Percentiles rank a stretch among this genome's conserved stretches.
phyloP scores from a whole-genome alignment of 2,329 filamentous ascomycete genomes.

The Corinectria fuckeliana region DNA sequence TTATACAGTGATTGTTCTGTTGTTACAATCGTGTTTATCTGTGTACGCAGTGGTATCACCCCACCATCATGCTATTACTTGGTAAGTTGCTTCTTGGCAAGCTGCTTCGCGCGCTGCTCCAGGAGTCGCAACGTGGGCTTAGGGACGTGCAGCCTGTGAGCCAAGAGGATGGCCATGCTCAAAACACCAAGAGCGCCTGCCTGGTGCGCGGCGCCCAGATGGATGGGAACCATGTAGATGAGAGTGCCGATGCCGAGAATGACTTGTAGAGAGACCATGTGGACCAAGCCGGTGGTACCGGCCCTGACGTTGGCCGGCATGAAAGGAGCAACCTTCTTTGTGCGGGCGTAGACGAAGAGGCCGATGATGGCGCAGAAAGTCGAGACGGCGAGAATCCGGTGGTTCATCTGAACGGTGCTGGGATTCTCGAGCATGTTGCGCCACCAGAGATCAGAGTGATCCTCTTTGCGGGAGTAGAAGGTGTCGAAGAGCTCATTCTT shows the following conservation, averaged over 20 bases:
- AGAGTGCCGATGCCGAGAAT: slow-evolving; percentile 87
- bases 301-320: slow-evolving; percentile 70
- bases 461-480: slow-evolving; percentile 82
- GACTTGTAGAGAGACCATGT: slow-evolving; percentile 83
- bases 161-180: slow-evolving; percentile 80
- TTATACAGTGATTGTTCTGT: slow-evolving; percentile 32
- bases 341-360: slow-evolving; percentile 81
- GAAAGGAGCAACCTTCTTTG: slow-evolving; percentile 60
- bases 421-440: slow-evolving; percentile 98
- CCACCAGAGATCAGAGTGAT: slow-evolving; percentile 89
- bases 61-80: slow-evolving; percentile 27
- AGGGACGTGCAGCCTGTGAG: slow-evolving; percentile 78
- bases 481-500: slow-evolving; percentile 81
- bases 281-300: slow-evolving; percentile 80
- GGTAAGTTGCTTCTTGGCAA: slow-evolving; percentile 39
- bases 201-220: slow-evolving; percentile 89
- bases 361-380: slow-evolving; percentile 83
- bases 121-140: slow-evolving; percentile 67
- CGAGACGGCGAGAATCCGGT: slow-evolving; percentile 88
- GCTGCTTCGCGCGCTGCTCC: slow-evolving; percentile 54
- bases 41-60: slow-evolving; percentile 22
- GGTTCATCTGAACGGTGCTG: slow-evolving; percentile 91
- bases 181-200: slow-evolving; percentile 86
- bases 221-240: slow-evolving; percentile 90
- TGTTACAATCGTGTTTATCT: slow-evolving; percentile 28